These are phyloP conservation scores for Russula emetica DNA, from an alignment of 768 basidiomycete genomes.

Conservation along the genomic window DNA sequence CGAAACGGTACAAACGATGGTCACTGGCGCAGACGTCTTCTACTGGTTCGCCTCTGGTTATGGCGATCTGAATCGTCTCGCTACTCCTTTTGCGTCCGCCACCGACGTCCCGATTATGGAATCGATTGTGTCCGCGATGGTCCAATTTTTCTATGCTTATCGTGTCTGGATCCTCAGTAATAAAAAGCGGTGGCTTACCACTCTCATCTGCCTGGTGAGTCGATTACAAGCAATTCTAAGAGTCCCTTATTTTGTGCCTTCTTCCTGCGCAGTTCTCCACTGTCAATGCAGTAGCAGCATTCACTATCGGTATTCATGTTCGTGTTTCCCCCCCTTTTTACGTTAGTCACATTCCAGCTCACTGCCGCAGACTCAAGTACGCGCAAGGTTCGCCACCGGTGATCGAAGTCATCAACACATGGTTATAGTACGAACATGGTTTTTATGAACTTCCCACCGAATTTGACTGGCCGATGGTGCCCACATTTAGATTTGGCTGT, in stretches of 20 bases:
- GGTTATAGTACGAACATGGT: background rate
- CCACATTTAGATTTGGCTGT: slow-evolving; percentile 9
- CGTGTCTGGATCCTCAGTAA: slow-evolving; percentile 9
- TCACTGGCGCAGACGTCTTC: slow-evolving; percentile 31
- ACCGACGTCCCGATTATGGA: slow-evolving; percentile 18
- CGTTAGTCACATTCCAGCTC: background rate
- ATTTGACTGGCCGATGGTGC: background rate
- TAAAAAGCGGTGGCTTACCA: background rate
- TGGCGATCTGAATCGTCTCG: slow-evolving; percentile 31
- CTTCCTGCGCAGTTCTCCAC: background rate
- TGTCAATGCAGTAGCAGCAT: background rate
- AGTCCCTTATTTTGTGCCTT: too few species aligned
- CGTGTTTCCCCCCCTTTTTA: background rate
- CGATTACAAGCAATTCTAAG: background rate
- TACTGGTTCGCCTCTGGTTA: slow-evolving; percentile 33
- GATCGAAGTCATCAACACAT: background rate
- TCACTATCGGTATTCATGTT: slow-evolving; percentile 2
- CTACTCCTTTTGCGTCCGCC: slow-evolving; percentile 24
- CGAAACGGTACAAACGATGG: slow-evolving; percentile 31
- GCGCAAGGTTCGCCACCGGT: background rate
- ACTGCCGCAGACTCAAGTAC: background rate
- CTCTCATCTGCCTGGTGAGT: slow-evolving; percentile 10
- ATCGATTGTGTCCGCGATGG: slow-evolving; percentile 2
- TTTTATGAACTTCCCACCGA: background rate
- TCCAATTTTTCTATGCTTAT: slow-evolving; percentile 11